Percentiles rank a stretch among this genome's conserved stretches.
These are phyloP conservation scores for Zoysia matrella DNA, from an alignment of 202 grass and related monocot species.

Conservation along the genomic window DNA sequence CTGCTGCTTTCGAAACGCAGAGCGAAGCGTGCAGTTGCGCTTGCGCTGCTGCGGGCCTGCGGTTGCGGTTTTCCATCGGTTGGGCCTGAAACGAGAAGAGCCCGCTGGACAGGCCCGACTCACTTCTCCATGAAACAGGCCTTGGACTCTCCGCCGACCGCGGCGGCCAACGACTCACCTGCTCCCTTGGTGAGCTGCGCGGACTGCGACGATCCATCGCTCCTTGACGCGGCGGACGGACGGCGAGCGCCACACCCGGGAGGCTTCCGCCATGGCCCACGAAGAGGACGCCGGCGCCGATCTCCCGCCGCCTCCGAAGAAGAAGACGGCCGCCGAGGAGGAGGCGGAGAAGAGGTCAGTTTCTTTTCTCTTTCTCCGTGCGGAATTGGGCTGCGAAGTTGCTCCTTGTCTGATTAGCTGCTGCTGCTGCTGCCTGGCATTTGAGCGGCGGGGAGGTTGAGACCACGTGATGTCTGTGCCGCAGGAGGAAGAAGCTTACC, in stretches of 20 bases:
- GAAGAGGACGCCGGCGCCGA: constrained; percentile 27
- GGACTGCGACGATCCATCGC: background rate
- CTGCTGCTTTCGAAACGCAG: too few relatives aligned
- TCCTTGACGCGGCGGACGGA: constrained; percentile 9
- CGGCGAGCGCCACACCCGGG: constrained; percentile 12
- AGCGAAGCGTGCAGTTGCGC: too few relatives aligned
- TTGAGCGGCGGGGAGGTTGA: background rate
- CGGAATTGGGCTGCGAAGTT: background rate
- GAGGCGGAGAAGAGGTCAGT: constrained; percentile 74
- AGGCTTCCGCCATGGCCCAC: constrained; percentile 61
- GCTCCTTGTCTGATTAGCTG: background rate
- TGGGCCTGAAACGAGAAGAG: background rate
- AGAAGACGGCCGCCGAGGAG: constrained; percentile 73
- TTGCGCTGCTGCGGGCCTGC: too few relatives aligned
- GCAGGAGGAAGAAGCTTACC: constrained; percentile 87
- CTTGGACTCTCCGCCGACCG: constrained; percentile 47
- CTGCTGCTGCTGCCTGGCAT: background rate
- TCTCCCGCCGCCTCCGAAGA: constrained; percentile 57
- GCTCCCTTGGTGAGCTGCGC: constrained; percentile 31
- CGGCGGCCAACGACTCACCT: constrained; percentile 19
- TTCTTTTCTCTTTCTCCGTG: background rate
- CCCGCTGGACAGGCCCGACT: background rate
- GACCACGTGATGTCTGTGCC: constrained; percentile 11
- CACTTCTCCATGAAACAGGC: background rate
- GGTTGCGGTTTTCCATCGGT: too few relatives aligned